Base-by-base conservation (phyloP, 2,329 filamentous ascomycete genomes). In the Tolypocladium pustulatum region DNA sequence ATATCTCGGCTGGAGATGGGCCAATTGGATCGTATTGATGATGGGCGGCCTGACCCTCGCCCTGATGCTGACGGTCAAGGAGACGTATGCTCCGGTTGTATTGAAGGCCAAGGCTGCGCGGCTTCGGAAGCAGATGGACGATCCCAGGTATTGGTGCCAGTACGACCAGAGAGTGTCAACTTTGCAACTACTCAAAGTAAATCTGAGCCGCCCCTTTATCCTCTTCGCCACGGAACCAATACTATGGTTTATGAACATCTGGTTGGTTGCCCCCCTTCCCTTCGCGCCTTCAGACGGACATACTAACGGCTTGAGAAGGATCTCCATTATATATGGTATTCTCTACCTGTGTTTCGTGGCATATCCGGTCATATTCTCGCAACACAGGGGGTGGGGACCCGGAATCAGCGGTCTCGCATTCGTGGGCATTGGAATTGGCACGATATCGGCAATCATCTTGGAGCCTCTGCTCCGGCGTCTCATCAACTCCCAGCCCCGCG, bases 311-410 rank as follows among this genome's bases (percentile, higher is more conserved):
- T 17, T 10, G 17, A 3, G 4, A 51, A 88, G 86, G 75, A 88
- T 92, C 69, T 93, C 89, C 0, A 76, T 96, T 43, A 84, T 96
- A 40, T 96, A 96, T 70, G 89, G 86, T 22, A 91, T 96, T 46
- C 78, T 97, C 1, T 94, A 94, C 67, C 84, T 96, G 37, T 95
- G 90, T 73, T 96, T 96, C 75, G 87, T 95, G 20, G 90, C 90
- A 15, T 95, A 95, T 70, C 91, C 91, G 0, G 88, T 95, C 60
- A 88, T 96, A 59, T 96, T 94, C 72, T 78, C 80, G 13, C 77
- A 87, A 46, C 69, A 81, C 59, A 87, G 92, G 22, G 90, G 90
- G 61, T 97, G 91, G 92, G 79, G 79, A 2, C 78, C 87, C 0
- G 86, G 89, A 1, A 73, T 88, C 40, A 84, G 86, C 0, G 91